Evolutionary conservation across 208 protist genomes (phyloP), one percentile per base, ranked within the genome.

Genomic region (Wallacemonas sp.): DNA sequence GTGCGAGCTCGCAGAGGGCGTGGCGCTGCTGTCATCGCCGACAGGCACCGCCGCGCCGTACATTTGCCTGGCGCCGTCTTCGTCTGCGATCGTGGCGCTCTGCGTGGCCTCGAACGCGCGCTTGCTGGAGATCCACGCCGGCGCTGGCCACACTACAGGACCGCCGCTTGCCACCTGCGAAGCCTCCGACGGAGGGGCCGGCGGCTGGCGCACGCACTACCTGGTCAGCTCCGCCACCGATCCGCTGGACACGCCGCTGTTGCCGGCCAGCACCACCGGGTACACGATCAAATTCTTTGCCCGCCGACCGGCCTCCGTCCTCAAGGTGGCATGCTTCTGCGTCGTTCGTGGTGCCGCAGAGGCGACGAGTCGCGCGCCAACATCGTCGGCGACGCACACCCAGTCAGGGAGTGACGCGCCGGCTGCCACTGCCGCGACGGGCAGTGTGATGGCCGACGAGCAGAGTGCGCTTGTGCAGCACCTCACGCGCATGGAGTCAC

Each of bases 221-320:
- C 57, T 63, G 4, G 12, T 63, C 0, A 48, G 20, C 20, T 3
- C 3, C 39, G 54, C 32, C 23, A 45, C 32, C 23, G 31, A 46
- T 12, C 16, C 50, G 25, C 36, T 38, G 22, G 46, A 42, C 0
- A 18, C 44, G 38, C 50, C 52, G 48, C 52, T 70, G 65, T 50
- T 63, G 57, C 32, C 57, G 16, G 0, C 26, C 7, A 33, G 39
- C 22, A 38, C 20, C 16, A 7, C 2, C 3, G 55, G 65, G 14
- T 63, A 74, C 39, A 62, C 62, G n/a, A 63, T 82, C 23, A 83
- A 83, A 45, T 73, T 77, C 38, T 83, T 83, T 46, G 77, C 49
- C 8, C 61, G 77, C 39, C 57, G 57, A 22, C 32, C 54, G 25
- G 57, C 52, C 22, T 3, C 66, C 5, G 41, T 54, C 2, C 63